These are phyloP conservation scores for Leptoxyphium fumago DNA, from an alignment of 2,329 filamentous ascomycete genomes.

Conservation along the genomic window DNA sequence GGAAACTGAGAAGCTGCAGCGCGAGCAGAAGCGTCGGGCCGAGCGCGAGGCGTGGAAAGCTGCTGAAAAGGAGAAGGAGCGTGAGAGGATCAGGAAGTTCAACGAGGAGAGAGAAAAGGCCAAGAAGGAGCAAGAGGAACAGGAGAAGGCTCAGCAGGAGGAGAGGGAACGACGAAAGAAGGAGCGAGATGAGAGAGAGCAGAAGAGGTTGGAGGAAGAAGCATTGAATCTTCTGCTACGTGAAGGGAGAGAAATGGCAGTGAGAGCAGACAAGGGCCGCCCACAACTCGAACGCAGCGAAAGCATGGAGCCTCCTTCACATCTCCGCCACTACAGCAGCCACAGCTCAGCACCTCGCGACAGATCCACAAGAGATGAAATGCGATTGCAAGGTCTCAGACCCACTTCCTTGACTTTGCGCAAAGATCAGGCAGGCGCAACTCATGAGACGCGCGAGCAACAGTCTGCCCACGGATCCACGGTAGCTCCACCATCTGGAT, in stretches of 20 bases:
- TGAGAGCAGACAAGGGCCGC: slow-evolving; percentile 30
- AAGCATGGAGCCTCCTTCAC: slow-evolving; percentile 25
- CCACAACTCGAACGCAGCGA: slow-evolving; percentile 34
- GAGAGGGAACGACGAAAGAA: slow-evolving; percentile 29
- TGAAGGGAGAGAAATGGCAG: slow-evolving; percentile 40
- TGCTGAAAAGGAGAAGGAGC: slow-evolving; percentile 35
- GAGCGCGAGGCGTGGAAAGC: slow-evolving; percentile 33
- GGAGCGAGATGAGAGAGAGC: slow-evolving; percentile 27
- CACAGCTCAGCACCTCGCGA: slow-evolving; percentile 9
- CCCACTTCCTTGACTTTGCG: slow-evolving; percentile 18
- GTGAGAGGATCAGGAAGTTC: slow-evolving; percentile 36
- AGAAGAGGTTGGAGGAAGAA: slow-evolving; percentile 41
- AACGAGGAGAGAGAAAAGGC: slow-evolving; percentile 33
- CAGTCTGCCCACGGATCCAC: background rate
- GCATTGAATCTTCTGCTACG: slow-evolving; percentile 39
- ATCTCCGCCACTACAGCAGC: slow-evolving; percentile 11
- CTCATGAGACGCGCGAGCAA: slow-evolving; percentile 1
- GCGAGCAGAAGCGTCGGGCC: slow-evolving; percentile 33
- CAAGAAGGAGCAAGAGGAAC: slow-evolving; percentile 32
- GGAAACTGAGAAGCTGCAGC: slow-evolving; percentile 28
- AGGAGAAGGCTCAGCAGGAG: slow-evolving; percentile 35
- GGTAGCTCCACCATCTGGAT: slow-evolving; percentile 7
- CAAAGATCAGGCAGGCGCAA: slow-evolving; percentile 7
- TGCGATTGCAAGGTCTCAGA: slow-evolving; percentile 17
- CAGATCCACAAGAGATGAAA: slow-evolving; percentile 13